Conservation (phyloP, 2,329 filamentous ascomycete genomes). For the Corniculantispora saksenae region DNA sequence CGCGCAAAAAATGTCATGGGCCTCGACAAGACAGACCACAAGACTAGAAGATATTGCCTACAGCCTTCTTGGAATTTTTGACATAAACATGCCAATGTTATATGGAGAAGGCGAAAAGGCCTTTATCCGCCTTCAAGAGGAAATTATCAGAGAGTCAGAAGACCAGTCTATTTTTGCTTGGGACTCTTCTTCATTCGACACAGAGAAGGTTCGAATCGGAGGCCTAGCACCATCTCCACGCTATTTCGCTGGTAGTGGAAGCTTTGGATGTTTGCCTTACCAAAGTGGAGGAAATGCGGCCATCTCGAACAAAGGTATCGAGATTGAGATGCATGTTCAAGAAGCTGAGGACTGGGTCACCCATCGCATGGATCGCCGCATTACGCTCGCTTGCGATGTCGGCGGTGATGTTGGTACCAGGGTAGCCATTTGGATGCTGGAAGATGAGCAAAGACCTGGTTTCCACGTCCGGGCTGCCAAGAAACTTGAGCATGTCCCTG, state of each 20-base stretch:
- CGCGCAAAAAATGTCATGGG: slow-evolving; percentile 27
- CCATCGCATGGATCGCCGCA: neutral
- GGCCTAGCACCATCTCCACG: neutral
- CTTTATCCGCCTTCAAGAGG: slow-evolving; percentile 26
- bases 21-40: slow-evolving; percentile 24
- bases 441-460: neutral
- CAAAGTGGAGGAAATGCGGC: neutral
- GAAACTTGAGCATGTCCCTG: neutral
- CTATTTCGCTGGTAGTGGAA: neutral
- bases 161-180: slow-evolving; percentile 28
- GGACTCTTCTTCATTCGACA: neutral
- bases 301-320: neutral
- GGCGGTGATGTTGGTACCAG: neutral
- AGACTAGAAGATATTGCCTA: slow-evolving; percentile 29
- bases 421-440: neutral
- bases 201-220: neutral
- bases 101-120: slow-evolving; percentile 24
- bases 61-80: slow-evolving; percentile 28
- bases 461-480: neutral
- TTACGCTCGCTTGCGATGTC: neutral
- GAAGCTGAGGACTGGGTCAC: neutral
- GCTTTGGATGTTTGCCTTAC: neutral
- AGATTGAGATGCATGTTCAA: neutral
- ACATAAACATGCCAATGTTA: slow-evolving; percentile 29
- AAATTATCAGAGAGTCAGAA: slow-evolving; percentile 23